These are phyloP conservation scores for Samsoniella hepiali DNA, from an alignment of 2,329 filamentous ascomycete genomes.

Conservation along the genomic window DNA sequence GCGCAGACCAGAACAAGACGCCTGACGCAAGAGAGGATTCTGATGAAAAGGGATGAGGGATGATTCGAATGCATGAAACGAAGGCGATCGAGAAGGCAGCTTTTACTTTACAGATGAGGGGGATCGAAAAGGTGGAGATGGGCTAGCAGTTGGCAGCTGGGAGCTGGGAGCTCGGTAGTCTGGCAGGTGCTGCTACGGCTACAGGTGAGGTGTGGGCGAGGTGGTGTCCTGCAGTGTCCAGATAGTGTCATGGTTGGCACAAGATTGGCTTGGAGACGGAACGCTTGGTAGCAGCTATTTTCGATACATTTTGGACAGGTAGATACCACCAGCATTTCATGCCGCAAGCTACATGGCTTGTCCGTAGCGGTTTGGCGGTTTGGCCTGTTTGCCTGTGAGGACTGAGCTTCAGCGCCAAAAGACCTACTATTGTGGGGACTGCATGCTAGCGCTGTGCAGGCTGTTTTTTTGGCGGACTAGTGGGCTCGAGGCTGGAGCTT, in stretches of 20 bases:
- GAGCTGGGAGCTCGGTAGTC: neutral
- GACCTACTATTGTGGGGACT: neutral
- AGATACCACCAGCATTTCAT: neutral
- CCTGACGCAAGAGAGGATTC: neutral
- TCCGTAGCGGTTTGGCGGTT: neutral
- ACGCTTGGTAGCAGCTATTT: neutral
- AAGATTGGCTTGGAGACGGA: neutral
- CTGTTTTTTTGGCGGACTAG: neutral
- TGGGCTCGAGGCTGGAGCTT: neutral
- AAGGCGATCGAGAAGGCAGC: neutral
- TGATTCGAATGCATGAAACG: neutral
- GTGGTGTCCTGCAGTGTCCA: no score
- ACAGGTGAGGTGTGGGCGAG: no score
- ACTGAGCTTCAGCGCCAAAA: neutral
- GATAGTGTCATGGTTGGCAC: no score
- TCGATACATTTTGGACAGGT: neutral
- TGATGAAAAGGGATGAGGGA: slow-evolving; percentile 9
- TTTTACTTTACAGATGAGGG: slow-evolving; percentile 13
- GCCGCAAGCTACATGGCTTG: neutral
- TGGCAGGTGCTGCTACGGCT: neutral
- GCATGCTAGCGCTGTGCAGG: neutral
- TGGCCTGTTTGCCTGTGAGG: no score
- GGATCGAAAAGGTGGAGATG: slow-evolving; percentile 19
- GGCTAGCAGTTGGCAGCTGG: slow-evolving; percentile 3
- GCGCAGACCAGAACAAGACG: neutral